Evolutionary conservation across 495 filamentous ascomycete species (phyloP), one percentile per base, ranked within the genome.

Genomic region (Acidomyces sp.): DNA sequence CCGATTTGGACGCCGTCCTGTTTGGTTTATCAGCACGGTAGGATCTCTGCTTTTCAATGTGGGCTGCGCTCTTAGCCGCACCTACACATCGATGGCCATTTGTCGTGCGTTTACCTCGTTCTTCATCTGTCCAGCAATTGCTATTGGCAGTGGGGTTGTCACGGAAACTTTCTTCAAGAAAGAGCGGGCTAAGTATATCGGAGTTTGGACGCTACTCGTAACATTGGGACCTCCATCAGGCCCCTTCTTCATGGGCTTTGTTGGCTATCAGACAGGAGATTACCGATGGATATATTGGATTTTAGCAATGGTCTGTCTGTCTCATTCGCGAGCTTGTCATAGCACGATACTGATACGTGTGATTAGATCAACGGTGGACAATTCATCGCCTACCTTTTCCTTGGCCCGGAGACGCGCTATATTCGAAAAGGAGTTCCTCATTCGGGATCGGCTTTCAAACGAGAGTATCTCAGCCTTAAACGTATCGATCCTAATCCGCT

Each of bases 331-430:
- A n/a, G n/a, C n/a, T n/a, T n/a, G 12, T 9, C 15, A 6, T 9
- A 17, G 15, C 31, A 9, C 31, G 6, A 34, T 6, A 15, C 63
- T 34, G 31, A 9, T 15, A 17, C 6, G 12, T 6, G 7, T 23
- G 5, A 11, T 9, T 37, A 37, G 34, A 16, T 37, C 43, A 75
- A 74, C 41, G 68, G 58, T 20, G 62, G 53, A 19, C 70, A 74
- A 39, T 64, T 74, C 33, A 56, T 74, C 37, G 41, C 69, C 24
- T 75, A 67, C 37, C 38, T 73, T 22, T 66, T 74, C 61, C 55
- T 74, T n/a, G 65, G 68, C 21, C 66, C 69, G 0, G 72, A 76
- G 50, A 70, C 72, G 11, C 68, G 63, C 30, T 74, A 70, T 46
- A 48, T 74, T 17, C 48, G 46, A 21, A 39, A 30, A 19, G 46